Evolutionary conservation across 2,329 filamentous ascomycete genomes (phyloP).

Genomic region (Penicillium sp.): DNA sequence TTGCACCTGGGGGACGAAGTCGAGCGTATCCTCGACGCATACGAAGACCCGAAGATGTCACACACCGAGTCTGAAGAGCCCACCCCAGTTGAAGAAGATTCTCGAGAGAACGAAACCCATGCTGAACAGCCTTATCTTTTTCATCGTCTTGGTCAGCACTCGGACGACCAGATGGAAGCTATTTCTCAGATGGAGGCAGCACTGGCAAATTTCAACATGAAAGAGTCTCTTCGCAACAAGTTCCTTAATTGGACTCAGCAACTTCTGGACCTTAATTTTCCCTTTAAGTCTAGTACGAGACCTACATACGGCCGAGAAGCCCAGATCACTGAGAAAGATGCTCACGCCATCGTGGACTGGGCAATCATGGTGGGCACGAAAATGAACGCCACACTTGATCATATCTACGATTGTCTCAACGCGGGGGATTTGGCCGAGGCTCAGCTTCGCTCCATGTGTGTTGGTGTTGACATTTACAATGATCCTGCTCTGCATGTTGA

Average conservation of each 20-base stretch:
- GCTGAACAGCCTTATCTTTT: background rate
- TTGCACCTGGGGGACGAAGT: background rate
- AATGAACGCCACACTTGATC: background rate
- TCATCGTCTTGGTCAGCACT: background rate
- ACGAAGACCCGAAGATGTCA: background rate
- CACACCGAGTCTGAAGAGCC: background rate
- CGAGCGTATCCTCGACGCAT: background rate
- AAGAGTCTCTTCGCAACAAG: background rate
- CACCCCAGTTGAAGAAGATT: background rate
- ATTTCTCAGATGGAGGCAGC: slow-evolving; percentile 5
- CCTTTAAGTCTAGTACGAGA: background rate
- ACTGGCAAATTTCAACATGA: slow-evolving; percentile 1
- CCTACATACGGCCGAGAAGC: background rate
- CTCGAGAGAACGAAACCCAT: background rate
- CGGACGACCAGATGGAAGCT: background rate
- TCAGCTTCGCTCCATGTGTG: slow-evolving; percentile 1
- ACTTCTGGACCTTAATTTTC: slow-evolving; percentile 1
- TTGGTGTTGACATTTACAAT: background rate
- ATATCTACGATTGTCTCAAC: background rate
- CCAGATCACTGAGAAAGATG: slow-evolving; percentile 7
- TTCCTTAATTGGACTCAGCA: slow-evolving; percentile 4
- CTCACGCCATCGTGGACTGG: slow-evolving; percentile 8
- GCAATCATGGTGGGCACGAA: slow-evolving; percentile 3
- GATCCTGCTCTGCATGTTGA: background rate
- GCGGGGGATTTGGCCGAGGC: background rate